phyloP scores from a whole-genome alignment of 768 basidiomycete species.

The Scleroderma citrinum region DNA sequence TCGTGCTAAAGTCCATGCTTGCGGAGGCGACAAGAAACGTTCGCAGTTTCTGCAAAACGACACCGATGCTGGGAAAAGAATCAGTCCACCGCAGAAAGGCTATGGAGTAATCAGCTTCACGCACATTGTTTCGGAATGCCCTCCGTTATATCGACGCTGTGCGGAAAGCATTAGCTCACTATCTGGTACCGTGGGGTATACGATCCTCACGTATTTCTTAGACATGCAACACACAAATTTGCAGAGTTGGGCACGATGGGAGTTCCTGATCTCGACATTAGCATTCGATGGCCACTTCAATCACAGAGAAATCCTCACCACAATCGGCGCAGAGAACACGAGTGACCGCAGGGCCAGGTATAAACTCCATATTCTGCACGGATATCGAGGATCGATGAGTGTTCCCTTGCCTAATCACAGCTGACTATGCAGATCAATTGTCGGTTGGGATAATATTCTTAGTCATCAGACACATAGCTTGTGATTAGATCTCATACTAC shows the following conservation, averaged over 20 bases:
- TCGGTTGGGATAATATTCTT: no score
- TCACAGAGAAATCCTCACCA: constrained; percentile 38
- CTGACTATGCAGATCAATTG: no score
- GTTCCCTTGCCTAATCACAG: no score
- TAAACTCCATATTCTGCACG: constrained; percentile 63
- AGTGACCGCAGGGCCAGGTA: constrained; percentile 67
- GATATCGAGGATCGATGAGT: background rate
- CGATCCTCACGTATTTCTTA: constrained; percentile 71
- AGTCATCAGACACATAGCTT: no score
- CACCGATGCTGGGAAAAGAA: constrained; percentile 55
- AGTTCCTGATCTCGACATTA: constrained; percentile 44
- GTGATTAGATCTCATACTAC: no score
- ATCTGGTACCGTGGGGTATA: background rate
- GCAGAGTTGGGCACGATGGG: constrained; percentile 90
- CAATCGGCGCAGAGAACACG: constrained; percentile 88
- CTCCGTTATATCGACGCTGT: constrained; percentile 93
- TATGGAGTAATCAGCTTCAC: constrained; percentile 6
- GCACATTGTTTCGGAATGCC: constrained; percentile 92
- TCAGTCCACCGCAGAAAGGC: background rate
- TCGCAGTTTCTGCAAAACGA: constrained; percentile 96
- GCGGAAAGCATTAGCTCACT: background rate
- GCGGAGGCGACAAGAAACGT: constrained; percentile 88
- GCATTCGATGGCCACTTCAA: background rate
- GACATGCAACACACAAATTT: constrained; percentile 84
- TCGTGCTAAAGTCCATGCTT: constrained; percentile 76